phyloP scores from a whole-genome alignment of 441 rosid species.

The Euphorbia corollata region DNA sequence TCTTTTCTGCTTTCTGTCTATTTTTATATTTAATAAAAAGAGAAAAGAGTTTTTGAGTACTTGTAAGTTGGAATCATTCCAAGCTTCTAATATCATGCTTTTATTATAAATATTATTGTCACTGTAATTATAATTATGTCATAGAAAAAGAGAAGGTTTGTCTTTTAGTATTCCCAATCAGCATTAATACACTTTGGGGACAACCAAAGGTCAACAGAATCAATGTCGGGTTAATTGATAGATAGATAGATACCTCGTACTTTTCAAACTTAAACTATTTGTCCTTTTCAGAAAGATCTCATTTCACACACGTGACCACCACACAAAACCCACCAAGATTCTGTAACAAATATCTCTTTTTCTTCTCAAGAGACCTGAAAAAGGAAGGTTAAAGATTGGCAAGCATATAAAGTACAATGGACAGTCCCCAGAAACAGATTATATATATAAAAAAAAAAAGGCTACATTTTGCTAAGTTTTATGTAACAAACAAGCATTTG shows the following conservation, averaged over 20 bases:
- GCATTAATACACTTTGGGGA: not conserved
- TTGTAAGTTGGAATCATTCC: slow-evolving; percentile 13
- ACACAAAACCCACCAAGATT: slow-evolving; percentile 3
- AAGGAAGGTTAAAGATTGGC: not conserved
- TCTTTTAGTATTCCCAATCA: slow-evolving; percentile 18
- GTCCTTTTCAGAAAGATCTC: slow-evolving; percentile 24
- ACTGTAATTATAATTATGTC: slow-evolving; percentile 3
- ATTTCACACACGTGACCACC: slow-evolving; percentile 14
- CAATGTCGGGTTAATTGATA: slow-evolving; percentile 17
- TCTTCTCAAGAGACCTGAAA: slow-evolving; percentile 11
- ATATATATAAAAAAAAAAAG: slow-evolving; percentile 3
- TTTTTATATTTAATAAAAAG: too few relatives aligned
- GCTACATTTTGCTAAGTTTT: slow-evolving; percentile 28
- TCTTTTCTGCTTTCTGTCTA: too few relatives aligned
- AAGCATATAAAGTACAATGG: not conserved
- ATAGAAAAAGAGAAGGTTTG: slow-evolving; percentile 21
- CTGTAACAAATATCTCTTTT: not conserved
- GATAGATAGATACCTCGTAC: slow-evolving; percentile 19
- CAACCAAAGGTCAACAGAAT: slow-evolving; percentile 19
- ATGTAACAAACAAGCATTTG: slow-evolving; percentile 21
- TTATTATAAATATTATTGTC: too few relatives aligned
- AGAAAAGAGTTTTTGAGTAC: too few relatives aligned
- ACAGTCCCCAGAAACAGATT: slow-evolving; percentile 16
- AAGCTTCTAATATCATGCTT: not conserved
- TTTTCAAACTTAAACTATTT: slow-evolving; percentile 21